Evolutionary conservation across 1,284 basidiomycete genomes (phyloP).

Genomic region (Puccinia novopanici): DNA sequence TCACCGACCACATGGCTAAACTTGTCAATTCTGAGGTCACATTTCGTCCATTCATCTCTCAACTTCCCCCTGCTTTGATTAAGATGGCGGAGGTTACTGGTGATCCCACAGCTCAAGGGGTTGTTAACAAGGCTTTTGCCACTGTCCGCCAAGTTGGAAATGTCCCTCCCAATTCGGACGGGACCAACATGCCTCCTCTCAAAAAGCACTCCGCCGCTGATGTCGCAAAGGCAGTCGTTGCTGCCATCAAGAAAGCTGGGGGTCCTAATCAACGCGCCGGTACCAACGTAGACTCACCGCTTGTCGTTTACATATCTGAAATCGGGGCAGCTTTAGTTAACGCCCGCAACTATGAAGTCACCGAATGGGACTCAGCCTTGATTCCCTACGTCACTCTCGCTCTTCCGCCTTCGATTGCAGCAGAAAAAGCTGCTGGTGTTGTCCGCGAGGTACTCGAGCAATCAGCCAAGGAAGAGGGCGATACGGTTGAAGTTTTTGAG

Average conservation of each 20-base stretch:
- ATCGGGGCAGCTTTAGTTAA: constrained; percentile 84
- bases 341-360: constrained; percentile 84
- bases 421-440: constrained; percentile 70
- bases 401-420: constrained; percentile 61
- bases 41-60: constrained; percentile 93
- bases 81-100: constrained; percentile 89
- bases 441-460: constrained; percentile 83
- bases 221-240: constrained; percentile 69
- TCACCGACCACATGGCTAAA: constrained; percentile 98
- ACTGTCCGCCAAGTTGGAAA: constrained; percentile 91
- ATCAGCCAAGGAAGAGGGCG: constrained; percentile 76
- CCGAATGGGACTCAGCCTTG: constrained; percentile 78
- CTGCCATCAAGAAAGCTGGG: constrained; percentile 81
- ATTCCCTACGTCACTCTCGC: constrained; percentile 75
- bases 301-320: constrained; percentile 72
- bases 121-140: constrained; percentile 82
- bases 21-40: constrained; percentile 92
- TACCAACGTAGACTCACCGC: constrained; percentile 60
- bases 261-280: constrained; percentile 61
- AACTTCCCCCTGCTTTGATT: constrained; percentile 88
- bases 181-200: constrained; percentile 81
- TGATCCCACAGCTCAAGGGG: constrained; percentile 90
- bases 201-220: constrained; percentile 72
- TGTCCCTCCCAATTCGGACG: constrained; percentile 75
- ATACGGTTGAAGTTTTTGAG: constrained; percentile 71